Percentiles rank a stretch among this genome's conserved stretches.
These are phyloP conservation scores for Neoboletus subvelutipes DNA, from an alignment of 768 basidiomycete genomes.

Conservation along the genomic window DNA sequence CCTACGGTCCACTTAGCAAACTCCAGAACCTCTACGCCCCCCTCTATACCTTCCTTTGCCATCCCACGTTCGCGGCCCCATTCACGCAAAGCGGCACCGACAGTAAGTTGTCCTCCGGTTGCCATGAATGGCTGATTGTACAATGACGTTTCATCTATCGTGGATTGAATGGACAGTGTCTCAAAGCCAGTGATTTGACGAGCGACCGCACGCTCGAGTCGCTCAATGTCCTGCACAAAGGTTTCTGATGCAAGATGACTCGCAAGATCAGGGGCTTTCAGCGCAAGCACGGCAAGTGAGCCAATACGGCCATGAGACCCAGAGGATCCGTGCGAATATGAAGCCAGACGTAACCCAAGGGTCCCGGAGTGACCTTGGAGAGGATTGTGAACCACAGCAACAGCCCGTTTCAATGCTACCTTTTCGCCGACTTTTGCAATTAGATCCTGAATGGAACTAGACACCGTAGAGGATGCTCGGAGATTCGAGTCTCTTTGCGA, in stretches of 20 bases:
- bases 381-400: conserved; percentile 38
- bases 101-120: conserved; percentile 54
- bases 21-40: conserved; percentile 41
- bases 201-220: conserved; percentile 72
- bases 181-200: conserved; percentile 86
- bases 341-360: conserved; percentile 47
- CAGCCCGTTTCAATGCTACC: conserved; percentile 64
- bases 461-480: conserved; percentile 49
- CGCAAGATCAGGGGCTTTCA: conserved; percentile 49
- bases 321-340: conserved; percentile 60
- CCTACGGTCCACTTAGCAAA: conserved; percentile 70
- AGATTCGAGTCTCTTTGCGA: conserved; percentile 32
- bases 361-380: conserved; percentile 33
- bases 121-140: conserved; percentile 77
- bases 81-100: conserved; percentile 37
- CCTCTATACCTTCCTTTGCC: conserved; percentile 29
- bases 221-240: conserved; percentile 57
- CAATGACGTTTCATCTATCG: conserved; percentile 50
- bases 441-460: conserved; percentile 61
- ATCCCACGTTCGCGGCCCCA: conserved; percentile 58
- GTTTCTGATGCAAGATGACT: conserved; percentile 42
- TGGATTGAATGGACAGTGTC: conserved; percentile 48
- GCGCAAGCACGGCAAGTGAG: conserved; percentile 52
- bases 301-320: conserved; percentile 59
- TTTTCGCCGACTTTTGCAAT: conserved; percentile 82